Base-by-base conservation (phyloP, 1,284 basidiomycete genomes). In the Puccinia triticina region DNA sequence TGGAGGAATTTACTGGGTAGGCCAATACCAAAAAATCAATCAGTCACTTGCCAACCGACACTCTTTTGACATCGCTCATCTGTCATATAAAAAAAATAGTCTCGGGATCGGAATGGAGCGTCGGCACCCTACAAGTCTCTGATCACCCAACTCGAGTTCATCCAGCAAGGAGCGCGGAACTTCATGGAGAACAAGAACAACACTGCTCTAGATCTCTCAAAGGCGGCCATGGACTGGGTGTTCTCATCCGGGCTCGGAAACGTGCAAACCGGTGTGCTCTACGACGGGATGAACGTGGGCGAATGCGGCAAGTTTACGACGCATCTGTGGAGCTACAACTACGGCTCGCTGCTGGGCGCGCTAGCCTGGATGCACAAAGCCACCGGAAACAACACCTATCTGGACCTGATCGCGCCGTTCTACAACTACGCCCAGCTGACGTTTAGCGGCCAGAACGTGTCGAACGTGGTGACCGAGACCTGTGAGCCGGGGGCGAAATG, bases 1-100 rank as follows among this genome's bases (percentile, higher is more conserved):
- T 0, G 78, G 78, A 29, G 78, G 78, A 40, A 81, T 81, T 4
- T 81, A 81, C 29, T 81, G 78, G 78, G 78, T 81, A 55, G 3
- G 2, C 37, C 1, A 14, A 5, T 21, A 40, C 14, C 32, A 34
- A 53, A 10, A 7, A 2, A 18, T 59, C 5, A 59, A 32, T 29
- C 57, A n/a, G 10, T 10, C 57, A 59, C n/a, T n/a, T n/a, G n/a
- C n/a, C 57, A 59, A 26, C n/a, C 29, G 57, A 59, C 57, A 32
- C n/a, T 32, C 59, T 61, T 32, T 43, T 43, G 40, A 43, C 40
- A n/a, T n/a, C n/a, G n/a, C n/a, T n/a, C n/a, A n/a, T n/a, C n/a
- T n/a, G n/a, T n/a, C n/a, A n/a, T n/a, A n/a, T n/a, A n/a, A n/a
- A n/a, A n/a, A n/a, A n/a, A 64, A 64, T 40, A 66, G 64, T 66